phyloP scores from a whole-genome alignment of 768 basidiomycete genomes.

The Mycena indigotica region DNA sequence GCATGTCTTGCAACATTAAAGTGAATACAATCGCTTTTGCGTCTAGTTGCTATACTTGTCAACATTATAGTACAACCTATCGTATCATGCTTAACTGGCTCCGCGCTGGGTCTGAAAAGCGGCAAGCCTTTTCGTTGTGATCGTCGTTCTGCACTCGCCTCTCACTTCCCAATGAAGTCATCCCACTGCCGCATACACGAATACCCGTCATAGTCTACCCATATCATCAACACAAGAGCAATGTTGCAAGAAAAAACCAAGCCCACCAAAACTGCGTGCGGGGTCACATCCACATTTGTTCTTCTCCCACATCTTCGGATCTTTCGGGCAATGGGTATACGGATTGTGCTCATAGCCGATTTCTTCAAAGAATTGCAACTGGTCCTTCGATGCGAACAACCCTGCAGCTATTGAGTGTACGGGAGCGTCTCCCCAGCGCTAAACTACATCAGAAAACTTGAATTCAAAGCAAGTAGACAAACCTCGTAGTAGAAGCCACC shows the following conservation, averaged over 20 bases:
- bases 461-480: slow-evolving; percentile 29
- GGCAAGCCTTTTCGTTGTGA: no score
- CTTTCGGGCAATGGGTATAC: slow-evolving; percentile 53
- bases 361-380: slow-evolving; percentile 75
- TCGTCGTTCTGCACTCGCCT: no score
- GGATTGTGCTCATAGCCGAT: slow-evolving; percentile 65
- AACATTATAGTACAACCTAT: no score
- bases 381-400: slow-evolving; percentile 55
- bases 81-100: no score
- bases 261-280: slow-evolving; percentile 58
- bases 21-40: no score
- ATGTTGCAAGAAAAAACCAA: not conserved
- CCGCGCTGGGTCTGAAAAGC: no score
- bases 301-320: slow-evolving; percentile 36
- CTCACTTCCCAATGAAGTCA: slow-evolving; percentile 12
- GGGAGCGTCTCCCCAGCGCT: slow-evolving; percentile 63
- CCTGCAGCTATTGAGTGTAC: slow-evolving; percentile 71
- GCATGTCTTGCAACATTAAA: no score
- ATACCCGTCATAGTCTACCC: slow-evolving; percentile 56
- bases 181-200: slow-evolving; percentile 63
- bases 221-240: slow-evolving; percentile 2
- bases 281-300: slow-evolving; percentile 54
- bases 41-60: no score
- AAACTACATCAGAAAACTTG: slow-evolving; percentile 37
- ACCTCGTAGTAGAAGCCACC: slow-evolving; percentile 75